Percentiles rank a stretch among this genome's conserved stretches.
Evolutionary conservation across 2,329 filamentous ascomycete species (phyloP).

Genomic region (Thielaviopsis populi): DNA sequence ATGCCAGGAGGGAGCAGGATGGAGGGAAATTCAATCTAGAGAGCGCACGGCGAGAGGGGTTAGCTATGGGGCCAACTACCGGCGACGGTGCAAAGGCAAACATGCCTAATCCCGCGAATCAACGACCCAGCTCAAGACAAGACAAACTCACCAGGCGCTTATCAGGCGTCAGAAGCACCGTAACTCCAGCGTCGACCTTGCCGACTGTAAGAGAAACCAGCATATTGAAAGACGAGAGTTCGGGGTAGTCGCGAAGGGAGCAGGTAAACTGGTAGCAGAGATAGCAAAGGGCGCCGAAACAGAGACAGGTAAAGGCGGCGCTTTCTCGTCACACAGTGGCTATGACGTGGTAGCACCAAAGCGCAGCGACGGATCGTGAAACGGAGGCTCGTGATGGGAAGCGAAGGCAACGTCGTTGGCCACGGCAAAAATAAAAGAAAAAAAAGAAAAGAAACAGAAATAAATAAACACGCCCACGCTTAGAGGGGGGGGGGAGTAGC

Average conservation of each 20-base stretch:
- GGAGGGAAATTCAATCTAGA: constrained; percentile 92
- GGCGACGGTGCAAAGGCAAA: neutral
- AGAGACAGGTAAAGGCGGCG: neutral
- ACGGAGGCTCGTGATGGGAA: neutral
- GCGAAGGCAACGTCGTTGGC: neutral
- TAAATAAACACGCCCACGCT: too few species aligned
- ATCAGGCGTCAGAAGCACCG: constrained; percentile 89
- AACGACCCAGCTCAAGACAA: neutral
- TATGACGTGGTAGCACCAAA: neutral
- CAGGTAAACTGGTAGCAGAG: neutral
- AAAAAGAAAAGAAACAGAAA: too few species aligned
- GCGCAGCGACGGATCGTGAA: neutral
- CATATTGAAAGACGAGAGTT: constrained; percentile 38
- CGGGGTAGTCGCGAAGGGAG: neutral
- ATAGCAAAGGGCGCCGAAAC: neutral
- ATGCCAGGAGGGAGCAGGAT: constrained; percentile 94
- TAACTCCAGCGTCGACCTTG: constrained; percentile 97
- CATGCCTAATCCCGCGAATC: neutral
- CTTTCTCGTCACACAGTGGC: neutral
- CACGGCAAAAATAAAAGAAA: neutral
- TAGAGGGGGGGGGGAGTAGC: too few species aligned
- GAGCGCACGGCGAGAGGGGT: neutral
- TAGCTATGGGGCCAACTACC: constrained; percentile 19
- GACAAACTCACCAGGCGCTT: constrained; percentile 66
- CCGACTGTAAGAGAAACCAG: constrained; percentile 94